Base-by-base conservation (phyloP, 2,329 filamentous ascomycete species). In the Penicillium sp. region DNA sequence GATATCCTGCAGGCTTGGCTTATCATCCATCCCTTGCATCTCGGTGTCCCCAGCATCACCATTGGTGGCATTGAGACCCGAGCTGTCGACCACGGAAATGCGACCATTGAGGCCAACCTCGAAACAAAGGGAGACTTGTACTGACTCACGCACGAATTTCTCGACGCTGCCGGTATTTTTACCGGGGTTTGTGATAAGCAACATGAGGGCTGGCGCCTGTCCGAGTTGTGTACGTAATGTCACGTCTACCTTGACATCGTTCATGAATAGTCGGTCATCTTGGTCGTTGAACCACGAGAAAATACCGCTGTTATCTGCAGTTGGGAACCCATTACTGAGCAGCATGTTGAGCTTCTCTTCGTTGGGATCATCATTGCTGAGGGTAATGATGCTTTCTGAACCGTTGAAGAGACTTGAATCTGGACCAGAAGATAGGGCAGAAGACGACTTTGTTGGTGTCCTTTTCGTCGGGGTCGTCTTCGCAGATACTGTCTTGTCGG, bases 331-430 rank as follows among this genome's bases (percentile, higher is more conserved):
- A 23, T 62, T 61, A 23, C 58, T 48, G 25, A 78, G 78, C 19
- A 93, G 79, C 13, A 79, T 80, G 21, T 80, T 76, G 57, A 86
- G 83, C 68, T 90, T 88, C 0, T 79, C 77, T 16, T 75, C 68
- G 21, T 70, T 72, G 4, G 71, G 67, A 39, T 77, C 71, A 26
- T 73, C 67, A 53, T 83, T 76, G 62, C 83, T 78, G 37, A 75
- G 52, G 1, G 66, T 59, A 16, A 66, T 67, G 25, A 67, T 42
- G 8, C 60, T 63, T 48, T 66, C 55, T 14, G 61, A 50, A 25
- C 58, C 59, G 9, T 55, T 56, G n/a, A 61, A 53, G 21, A 61
- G 53, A 16, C 56, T 55, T 42, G 62, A 46, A 14, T 55, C 33
- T 14, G 46, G 57, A 52, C 31, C 52, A 42, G 54, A 50, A 37